Evolutionary conservation across 2,329 filamentous ascomycete genomes (phyloP), one percentile per base, ranked within the genome.

Genomic region (Dothideomycetes sp.): DNA sequence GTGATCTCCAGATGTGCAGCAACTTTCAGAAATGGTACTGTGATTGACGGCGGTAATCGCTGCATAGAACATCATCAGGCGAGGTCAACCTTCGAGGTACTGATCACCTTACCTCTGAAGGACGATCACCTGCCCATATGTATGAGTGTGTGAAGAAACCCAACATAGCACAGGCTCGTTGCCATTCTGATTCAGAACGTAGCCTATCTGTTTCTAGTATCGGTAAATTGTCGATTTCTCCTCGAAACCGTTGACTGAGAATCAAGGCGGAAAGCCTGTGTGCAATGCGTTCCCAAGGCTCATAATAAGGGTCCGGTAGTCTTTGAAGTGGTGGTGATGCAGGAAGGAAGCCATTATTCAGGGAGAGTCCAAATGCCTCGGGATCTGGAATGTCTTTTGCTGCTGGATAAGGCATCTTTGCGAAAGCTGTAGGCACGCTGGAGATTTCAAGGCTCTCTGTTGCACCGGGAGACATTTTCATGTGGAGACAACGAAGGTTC

Each of bases 1-100:
- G 34, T 31, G 19, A 40, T 32, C 4, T 32, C 9, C 18, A 32
- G 44, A 32, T 10, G 19, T 31, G 14, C 37, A 11, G 9, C 24
- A n/a, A 22, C 43, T 17, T 37, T 34, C 5, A 47, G 29, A n/a
- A 47, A 29, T 14, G 41, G 39, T 8, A 49, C 19, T 19, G 45
- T 45, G 31, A 40, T 40, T 15, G 30, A 11, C 4, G 37, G 31
- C 9, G 37, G 37, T 16, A 40, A 27, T 3, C 19, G 17, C 37
- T 40, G 14, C 5, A 8, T n/a, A n/a, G n/a, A n/a, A n/a, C n/a
- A n/a, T n/a, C n/a, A n/a, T n/a, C n/a, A n/a, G n/a, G n/a, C n/a
- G n/a, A n/a, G n/a, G n/a, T n/a, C n/a, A n/a, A n/a, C n/a, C n/a
- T n/a, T n/a, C n/a, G n/a, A n/a, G n/a, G n/a, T n/a, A n/a, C n/a